Base-by-base conservation (phyloP, 768 basidiomycete species). In the Cystofilobasidium capitatum region DNA sequence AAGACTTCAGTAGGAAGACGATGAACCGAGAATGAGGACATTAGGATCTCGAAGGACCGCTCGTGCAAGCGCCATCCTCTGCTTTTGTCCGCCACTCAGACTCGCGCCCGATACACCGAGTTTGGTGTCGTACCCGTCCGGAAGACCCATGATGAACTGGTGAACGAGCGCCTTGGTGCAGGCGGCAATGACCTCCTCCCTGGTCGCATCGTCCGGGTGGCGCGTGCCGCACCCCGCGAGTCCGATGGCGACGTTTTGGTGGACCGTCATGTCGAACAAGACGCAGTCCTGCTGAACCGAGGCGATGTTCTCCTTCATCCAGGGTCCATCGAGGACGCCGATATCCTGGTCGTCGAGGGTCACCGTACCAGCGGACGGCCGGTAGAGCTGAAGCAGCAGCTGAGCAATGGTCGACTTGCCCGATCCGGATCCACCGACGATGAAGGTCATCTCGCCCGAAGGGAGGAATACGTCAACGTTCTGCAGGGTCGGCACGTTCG, bases 21-120 rank as follows among this genome's bases (percentile, higher is more conserved):
- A 82, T 87, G 58, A 67, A 93, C 94, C 92, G 45, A 97, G 86
- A 73, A 99, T 87, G 69, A 97, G 80, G 8, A 97, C 86, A 0
- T 85, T 84, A 5, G 94, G 93, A 76, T 98, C 84, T 59, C 92
- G 80, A 64, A 98, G 77, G 67, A 84, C 82, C 1, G 90, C 93
- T 59, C 94, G 80, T 0, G 94, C 94, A 66, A 99, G 85, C 9
- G 90, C 89, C 35, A 99, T 74, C 12, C 94, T 78, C 79, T 99
- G 94, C 72, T 84, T 84, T 80, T 98, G 96, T 2, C 94, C 94
- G 17, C 94, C 94, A 70, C 88, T 91, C 16, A 77, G 61, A 33
- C 69, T 71, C 2, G 88, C 83, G 2, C 91, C 93, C 35, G 82
- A 84, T 29, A 79, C 84, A 0, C 88, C 89, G 2, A 97, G 78